These are phyloP conservation scores for Trametes villosa DNA, from an alignment of 768 basidiomycete species.

Conservation along the genomic window DNA sequence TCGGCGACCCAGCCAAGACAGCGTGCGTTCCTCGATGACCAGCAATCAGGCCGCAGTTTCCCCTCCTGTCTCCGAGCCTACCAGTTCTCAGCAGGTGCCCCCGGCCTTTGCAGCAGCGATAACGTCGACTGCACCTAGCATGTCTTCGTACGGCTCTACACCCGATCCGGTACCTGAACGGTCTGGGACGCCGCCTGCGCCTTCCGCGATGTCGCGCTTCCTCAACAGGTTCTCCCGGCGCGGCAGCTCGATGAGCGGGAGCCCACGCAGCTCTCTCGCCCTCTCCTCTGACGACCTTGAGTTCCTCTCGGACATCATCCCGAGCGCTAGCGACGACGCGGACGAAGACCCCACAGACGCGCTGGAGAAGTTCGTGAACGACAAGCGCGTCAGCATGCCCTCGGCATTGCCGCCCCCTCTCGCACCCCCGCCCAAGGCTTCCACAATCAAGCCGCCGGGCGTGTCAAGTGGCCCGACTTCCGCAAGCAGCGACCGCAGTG, in stretches of 20 bases:
- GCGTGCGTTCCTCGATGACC: constrained; percentile 12
- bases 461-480: constrained; percentile 1
- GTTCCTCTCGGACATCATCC: constrained; percentile 72
- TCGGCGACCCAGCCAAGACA: constrained; percentile 27
- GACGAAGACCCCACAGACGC: constrained; percentile 40
- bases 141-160: constrained; percentile 25
- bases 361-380: constrained; percentile 44
- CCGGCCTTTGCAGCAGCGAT: neutral
- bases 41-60: constrained; percentile 7
- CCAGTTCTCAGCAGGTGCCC: neutral
- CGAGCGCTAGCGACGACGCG: constrained; percentile 51
- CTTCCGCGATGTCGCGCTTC: constrained; percentile 83
- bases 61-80: neutral
- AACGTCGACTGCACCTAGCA: constrained; percentile 5
- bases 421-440: constrained; percentile 10
- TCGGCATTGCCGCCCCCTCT: constrained; percentile 29
- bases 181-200: constrained; percentile 25
- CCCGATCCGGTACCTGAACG: constrained; percentile 28
- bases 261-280: constrained; percentile 59
- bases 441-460: neutral
- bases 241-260: constrained; percentile 45
- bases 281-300: constrained; percentile 83
- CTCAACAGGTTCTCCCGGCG: constrained; percentile 70
- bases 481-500: neutral
- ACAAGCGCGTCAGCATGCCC: constrained; percentile 39